A percentile compares a stretch with the other conserved stretches of the same genome.
phyloP scores from a whole-genome alignment of 2,329 filamentous ascomycete species.

The Aspergillus spinulosporus region DNA sequence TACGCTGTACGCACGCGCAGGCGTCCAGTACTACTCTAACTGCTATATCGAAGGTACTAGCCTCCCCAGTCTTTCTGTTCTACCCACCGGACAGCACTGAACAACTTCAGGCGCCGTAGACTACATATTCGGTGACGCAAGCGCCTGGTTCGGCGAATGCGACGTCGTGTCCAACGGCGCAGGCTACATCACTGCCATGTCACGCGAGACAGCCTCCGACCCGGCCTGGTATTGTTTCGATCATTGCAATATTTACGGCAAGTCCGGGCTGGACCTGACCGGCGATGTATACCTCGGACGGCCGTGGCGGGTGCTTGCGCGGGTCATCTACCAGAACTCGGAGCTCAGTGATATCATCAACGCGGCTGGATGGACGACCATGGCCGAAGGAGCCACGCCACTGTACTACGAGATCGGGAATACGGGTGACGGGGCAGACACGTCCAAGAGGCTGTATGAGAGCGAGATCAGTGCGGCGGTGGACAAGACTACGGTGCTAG shows the following conservation, averaged over 20 bases:
- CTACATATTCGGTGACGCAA: conserved; percentile 39
- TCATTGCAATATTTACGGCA: conserved; percentile 27
- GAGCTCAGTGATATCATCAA: conserved; percentile 31
- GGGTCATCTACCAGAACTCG: conserved; percentile 38
- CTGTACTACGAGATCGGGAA: conserved; percentile 35
- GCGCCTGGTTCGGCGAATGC: conserved; percentile 33
- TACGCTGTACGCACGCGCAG: conserved; percentile 37
- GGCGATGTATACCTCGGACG: conserved; percentile 35
- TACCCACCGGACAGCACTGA: background rate
- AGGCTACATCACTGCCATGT: conserved; percentile 36
- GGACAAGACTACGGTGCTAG: conserved; percentile 28
- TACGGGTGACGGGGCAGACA: conserved; percentile 27
- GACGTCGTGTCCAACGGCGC: conserved; percentile 35
- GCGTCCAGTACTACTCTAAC: conserved; percentile 37
- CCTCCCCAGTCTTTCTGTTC: background rate
- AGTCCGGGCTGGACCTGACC: conserved; percentile 21
- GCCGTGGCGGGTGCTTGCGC: conserved; percentile 35
- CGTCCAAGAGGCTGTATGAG: conserved; percentile 23
- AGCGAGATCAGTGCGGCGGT: conserved; percentile 27
- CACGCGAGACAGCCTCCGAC: conserved; percentile 27
- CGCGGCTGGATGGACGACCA: conserved; percentile 34
- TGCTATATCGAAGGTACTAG: conserved; percentile 32
- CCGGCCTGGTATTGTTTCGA: conserved; percentile 36
- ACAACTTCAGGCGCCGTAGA: conserved; percentile 31
- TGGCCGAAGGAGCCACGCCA: conserved; percentile 34